These are phyloP conservation scores for Adansonia digitata DNA, from an alignment of 345 rosid genomes.

Conservation along the genomic window DNA sequence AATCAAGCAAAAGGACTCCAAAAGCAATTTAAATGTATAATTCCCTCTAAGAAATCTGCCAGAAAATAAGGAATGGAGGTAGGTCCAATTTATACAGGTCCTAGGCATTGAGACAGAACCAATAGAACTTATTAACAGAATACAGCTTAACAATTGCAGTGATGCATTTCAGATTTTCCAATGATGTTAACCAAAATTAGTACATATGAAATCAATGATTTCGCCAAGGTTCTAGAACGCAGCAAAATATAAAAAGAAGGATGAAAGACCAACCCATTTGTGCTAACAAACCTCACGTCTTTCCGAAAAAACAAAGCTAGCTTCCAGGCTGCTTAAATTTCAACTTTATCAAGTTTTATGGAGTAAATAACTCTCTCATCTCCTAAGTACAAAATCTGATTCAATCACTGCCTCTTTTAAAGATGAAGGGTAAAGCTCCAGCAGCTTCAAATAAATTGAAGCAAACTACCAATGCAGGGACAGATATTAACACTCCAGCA, in stretches of 20 bases:
- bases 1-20: conserved; percentile 3
- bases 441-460: neutral
- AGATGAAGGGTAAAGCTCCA: neutral
- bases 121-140: neutral
- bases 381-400: neutral
- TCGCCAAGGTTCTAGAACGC: neutral
- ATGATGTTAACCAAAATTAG: neutral
- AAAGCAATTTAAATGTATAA: neutral
- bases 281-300: neutral
- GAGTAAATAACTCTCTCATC: neutral
- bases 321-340: neutral
- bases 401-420: neutral
- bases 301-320: neutral
- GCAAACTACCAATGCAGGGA: neutral
- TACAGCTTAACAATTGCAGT: neutral
- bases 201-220: neutral
- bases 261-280: neutral
- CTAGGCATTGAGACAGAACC: neutral
- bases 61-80: neutral
- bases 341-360: neutral
- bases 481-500: neutral
- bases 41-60: neutral
- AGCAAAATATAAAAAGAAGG: neutral
- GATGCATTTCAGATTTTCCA: conserved; percentile 2
- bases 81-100: neutral